Conservation (phyloP, 1,139 yeast genomes). For the Sugiyamaella xylanicola region DNA sequence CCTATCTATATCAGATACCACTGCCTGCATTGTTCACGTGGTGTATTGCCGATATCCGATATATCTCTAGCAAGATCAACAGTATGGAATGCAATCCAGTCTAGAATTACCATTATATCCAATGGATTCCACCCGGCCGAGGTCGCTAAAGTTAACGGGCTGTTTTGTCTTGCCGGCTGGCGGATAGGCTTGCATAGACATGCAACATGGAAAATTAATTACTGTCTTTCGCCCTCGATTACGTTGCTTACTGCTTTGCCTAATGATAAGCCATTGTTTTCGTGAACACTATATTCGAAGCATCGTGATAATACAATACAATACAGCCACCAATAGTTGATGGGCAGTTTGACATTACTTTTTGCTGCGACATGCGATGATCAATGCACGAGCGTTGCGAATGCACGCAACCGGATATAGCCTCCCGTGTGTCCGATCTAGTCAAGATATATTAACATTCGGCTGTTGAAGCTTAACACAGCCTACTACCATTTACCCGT, state of each 20-base stretch:
- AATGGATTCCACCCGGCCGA: not conserved
- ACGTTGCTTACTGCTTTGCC: not conserved
- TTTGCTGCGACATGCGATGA: not conserved
- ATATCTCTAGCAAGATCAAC: too few relatives aligned
- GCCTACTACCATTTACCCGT: not conserved
- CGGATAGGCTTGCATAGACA: not conserved
- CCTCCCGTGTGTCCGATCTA: not conserved
- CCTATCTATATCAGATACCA: too few relatives aligned
- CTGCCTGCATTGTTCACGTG: too few relatives aligned
- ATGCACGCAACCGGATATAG: constrained; percentile 2
- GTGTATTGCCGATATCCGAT: too few relatives aligned
- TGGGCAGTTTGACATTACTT: not conserved
- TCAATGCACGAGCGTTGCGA: not conserved
- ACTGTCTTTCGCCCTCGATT: too few relatives aligned
- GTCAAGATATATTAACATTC: not conserved
- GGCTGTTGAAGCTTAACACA: not conserved
- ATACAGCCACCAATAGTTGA: not conserved
- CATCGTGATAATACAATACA: not conserved
- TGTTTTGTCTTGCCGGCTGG: not conserved
- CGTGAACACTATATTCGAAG: not conserved
- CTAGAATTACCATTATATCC: too few relatives aligned
- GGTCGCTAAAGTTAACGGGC: not conserved
- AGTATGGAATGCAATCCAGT: too few relatives aligned
- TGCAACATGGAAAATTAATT: too few relatives aligned
- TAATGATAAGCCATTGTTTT: not conserved